Evolutionary conservation across 1,284 basidiomycete species (phyloP).

Genomic region (Boletellus dicymbophilus): DNA sequence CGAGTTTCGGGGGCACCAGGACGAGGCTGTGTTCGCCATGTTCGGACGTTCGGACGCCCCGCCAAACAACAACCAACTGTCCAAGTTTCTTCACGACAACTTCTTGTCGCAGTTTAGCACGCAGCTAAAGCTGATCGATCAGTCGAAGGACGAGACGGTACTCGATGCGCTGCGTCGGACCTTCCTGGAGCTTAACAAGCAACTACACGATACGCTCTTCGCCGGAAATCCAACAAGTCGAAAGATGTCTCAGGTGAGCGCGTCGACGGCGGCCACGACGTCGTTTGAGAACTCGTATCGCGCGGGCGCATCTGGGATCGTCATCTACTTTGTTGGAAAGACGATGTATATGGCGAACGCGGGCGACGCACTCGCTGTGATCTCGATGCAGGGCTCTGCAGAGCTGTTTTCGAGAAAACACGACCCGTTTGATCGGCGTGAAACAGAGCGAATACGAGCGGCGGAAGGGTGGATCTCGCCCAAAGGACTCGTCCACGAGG

Average conservation of each 20-base stretch:
- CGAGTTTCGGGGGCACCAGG: slow-evolving; percentile 75
- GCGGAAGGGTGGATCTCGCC: slow-evolving; percentile 98
- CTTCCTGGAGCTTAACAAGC: slow-evolving; percentile 85
- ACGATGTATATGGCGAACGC: slow-evolving; percentile 91
- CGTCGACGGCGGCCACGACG: slow-evolving; percentile 38
- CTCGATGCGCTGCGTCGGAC: slow-evolving; percentile 82
- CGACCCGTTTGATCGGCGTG: slow-evolving; percentile 87
- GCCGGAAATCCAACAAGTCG: slow-evolving; percentile 45
- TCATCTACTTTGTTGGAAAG: slow-evolving; percentile 83
- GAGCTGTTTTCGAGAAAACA: slow-evolving; percentile 82
- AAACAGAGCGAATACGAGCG: slow-evolving; percentile 85
- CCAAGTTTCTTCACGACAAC: slow-evolving; percentile 83
- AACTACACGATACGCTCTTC: slow-evolving; percentile 66
- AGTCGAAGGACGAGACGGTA: slow-evolving; percentile 49
- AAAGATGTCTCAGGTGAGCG: slow-evolving; percentile 72
- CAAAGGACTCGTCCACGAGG: slow-evolving; percentile 92
- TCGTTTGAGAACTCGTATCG: slow-evolving; percentile 47
- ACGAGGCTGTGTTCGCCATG: slow-evolving; percentile 96
- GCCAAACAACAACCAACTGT: slow-evolving; percentile 63
- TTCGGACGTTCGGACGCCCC: slow-evolving; percentile 80
- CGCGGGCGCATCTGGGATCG: slow-evolving; percentile 86
- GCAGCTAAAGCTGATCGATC: slow-evolving; percentile 51
- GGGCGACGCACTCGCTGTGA: slow-evolving; percentile 88
- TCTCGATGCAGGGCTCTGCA: slow-evolving; percentile 83
- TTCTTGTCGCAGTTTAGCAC: slow-evolving; percentile 65